Percentiles rank a stretch among this genome's conserved stretches.
phyloP scores from a whole-genome alignment of 75 land plant genomes.

The Pinus albicaulis region DNA sequence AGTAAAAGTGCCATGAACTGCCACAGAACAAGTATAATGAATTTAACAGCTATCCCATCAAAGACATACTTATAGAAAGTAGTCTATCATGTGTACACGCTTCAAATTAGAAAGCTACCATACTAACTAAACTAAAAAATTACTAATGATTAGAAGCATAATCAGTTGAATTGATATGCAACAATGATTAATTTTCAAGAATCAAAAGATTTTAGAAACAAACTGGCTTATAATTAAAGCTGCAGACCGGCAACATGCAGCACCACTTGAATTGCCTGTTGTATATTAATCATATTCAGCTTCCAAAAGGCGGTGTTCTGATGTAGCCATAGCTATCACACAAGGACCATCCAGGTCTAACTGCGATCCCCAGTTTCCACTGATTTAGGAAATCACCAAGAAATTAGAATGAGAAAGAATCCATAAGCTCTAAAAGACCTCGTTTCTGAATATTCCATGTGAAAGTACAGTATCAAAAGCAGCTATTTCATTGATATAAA shows the following conservation, averaged over 20 bases:
- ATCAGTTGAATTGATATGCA: no score
- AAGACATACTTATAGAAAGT: not conserved
- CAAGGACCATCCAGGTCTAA: slow-evolving; percentile 63
- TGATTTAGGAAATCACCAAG: not conserved
- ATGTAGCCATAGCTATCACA: slow-evolving; percentile 66
- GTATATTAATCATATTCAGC: slow-evolving; percentile 84
- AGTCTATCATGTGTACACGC: not conserved
- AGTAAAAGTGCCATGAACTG: slow-evolving; percentile 8
- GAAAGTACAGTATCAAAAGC: not conserved
- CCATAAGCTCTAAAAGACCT: slow-evolving; percentile 18
- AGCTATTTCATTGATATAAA: not conserved
- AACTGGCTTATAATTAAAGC: slow-evolving; percentile 69
- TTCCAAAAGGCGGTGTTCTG: slow-evolving; percentile 73
- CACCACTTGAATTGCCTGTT: slow-evolving; percentile 70
- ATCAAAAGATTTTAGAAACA: no score
- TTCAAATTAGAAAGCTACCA: not conserved
- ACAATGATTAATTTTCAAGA: not conserved
- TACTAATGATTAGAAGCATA: not conserved
- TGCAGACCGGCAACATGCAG: slow-evolving; percentile 82
- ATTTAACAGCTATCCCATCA: no score
- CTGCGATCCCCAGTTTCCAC: slow-evolving; percentile 34
- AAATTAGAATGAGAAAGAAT: not conserved
- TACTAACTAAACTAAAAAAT: not conserved
- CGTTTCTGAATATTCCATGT: not conserved
- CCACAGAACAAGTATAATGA: no score